Evolutionary conservation across 352 stramenopile genomes (phyloP).

Genomic region (Phytophthora quininea): DNA sequence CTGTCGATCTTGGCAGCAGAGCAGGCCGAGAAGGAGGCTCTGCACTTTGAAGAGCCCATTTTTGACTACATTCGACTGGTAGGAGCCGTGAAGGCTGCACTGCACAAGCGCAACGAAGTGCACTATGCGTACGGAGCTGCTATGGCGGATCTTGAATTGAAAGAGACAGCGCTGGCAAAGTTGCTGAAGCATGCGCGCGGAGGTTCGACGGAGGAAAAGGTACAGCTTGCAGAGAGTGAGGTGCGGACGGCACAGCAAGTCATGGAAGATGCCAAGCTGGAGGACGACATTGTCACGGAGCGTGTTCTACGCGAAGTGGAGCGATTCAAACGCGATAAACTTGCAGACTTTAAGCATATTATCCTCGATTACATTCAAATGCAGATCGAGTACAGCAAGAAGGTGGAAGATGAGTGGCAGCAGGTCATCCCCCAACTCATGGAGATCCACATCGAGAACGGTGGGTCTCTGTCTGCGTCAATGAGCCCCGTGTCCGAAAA

Average conservation of each 20-base stretch:
- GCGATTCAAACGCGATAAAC: slow-evolving; percentile 95
- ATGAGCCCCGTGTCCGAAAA: slow-evolving; percentile 47
- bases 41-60: slow-evolving; percentile 95
- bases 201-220: slow-evolving; percentile 72
- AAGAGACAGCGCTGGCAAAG: slow-evolving; percentile 67
- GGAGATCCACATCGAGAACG: slow-evolving; percentile 72
- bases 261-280: slow-evolving; percentile 90
- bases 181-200: slow-evolving; percentile 63
- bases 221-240: slow-evolving; percentile 86
- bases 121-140: slow-evolving; percentile 86
- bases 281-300: slow-evolving; percentile 94
- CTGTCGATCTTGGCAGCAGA: slow-evolving; percentile 92
- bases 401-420: slow-evolving; percentile 86
- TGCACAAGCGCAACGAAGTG: slow-evolving; percentile 94
- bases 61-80: slow-evolving; percentile 97
- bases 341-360: slow-evolving; percentile 95
- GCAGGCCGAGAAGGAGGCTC: slow-evolving; percentile 92
- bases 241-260: slow-evolving; percentile 82
- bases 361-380: slow-evolving; percentile 97
- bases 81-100: slow-evolving; percentile 93
- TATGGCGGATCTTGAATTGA: slow-evolving; percentile 89
- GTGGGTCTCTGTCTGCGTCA: slow-evolving; percentile 37
- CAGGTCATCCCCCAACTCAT: slow-evolving; percentile 75
- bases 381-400: slow-evolving; percentile 97
- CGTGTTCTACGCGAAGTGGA: slow-evolving; percentile 96